Evolutionary conservation across 1,284 basidiomycete genomes (phyloP).

Genomic region (Microstroma glucosiphilum): DNA sequence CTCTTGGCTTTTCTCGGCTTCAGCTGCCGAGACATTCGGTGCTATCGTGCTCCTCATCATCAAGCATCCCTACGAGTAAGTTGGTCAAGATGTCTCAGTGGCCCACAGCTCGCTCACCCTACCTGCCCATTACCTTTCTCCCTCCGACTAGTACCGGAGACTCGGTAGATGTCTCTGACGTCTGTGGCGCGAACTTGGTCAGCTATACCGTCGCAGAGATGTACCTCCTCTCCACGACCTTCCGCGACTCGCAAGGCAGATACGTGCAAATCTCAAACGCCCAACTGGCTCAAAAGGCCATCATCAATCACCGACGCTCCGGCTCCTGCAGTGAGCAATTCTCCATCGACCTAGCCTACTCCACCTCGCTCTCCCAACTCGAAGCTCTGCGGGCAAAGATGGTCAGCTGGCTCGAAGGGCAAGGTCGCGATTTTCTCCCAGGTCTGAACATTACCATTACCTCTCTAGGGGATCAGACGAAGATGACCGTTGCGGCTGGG

Average conservation of each 20-base stretch:
- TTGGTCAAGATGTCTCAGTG: conserved; percentile 64
- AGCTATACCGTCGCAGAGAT: conserved; percentile 81
- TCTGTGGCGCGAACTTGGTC: background rate
- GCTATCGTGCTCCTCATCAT: conserved; percentile 82
- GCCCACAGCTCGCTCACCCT: conserved; percentile 46
- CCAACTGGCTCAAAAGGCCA: conserved; percentile 52
- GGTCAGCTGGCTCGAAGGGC: conserved; percentile 67
- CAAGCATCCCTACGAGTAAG: conserved; percentile 74
- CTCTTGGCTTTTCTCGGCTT: conserved; percentile 78
- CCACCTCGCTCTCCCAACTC: conserved; percentile 74
- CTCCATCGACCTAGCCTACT: conserved; percentile 72
- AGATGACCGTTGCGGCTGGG: conserved; percentile 70
- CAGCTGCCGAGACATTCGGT: conserved; percentile 62
- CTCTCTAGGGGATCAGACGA: conserved; percentile 77
- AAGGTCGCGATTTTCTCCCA: conserved; percentile 50
- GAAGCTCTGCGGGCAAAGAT: conserved; percentile 72
- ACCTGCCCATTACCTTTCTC: conserved; percentile 1
- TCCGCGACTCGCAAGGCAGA: conserved; percentile 27
- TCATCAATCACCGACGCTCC: conserved; percentile 67
- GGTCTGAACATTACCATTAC: conserved; percentile 49
- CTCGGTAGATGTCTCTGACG: conserved; percentile 16
- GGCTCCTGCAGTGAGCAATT: conserved; percentile 68
- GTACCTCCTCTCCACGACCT: conserved; percentile 65
- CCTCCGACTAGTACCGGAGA: conserved; percentile 14
- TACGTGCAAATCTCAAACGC: conserved; percentile 25